A percentile compares a stretch with the other conserved stretches of the same genome.
phyloP scores from a whole-genome alignment of 345 rosid genomes.

The Rhizophora mangle region DNA sequence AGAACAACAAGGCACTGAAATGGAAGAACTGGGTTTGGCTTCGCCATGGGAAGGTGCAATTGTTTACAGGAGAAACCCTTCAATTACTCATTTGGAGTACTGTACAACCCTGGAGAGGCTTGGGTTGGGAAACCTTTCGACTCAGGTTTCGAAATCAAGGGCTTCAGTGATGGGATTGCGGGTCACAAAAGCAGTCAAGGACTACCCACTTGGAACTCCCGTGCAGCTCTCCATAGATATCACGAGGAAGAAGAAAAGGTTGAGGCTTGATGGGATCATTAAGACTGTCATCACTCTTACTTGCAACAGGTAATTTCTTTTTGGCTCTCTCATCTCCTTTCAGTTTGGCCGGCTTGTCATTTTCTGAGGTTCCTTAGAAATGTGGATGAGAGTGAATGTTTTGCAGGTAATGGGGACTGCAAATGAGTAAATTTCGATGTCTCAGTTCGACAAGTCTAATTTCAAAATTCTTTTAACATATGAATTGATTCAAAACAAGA shows the following conservation, averaged over 20 bases:
- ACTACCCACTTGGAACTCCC: conserved; percentile 82
- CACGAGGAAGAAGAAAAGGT: conserved; percentile 61
- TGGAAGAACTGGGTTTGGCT: conserved; percentile 9
- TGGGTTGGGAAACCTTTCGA: conserved; percentile 70
- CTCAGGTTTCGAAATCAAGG: conserved; percentile 56
- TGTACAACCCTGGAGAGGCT: conserved; percentile 94
- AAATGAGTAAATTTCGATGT: too few relatives aligned
- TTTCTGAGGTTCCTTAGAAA: too few relatives aligned
- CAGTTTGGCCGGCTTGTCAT: not conserved
- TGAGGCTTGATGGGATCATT: conserved; percentile 89
- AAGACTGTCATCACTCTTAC: conserved; percentile 71
- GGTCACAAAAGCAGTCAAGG: conserved; percentile 85
- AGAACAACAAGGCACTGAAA: conserved; percentile 34
- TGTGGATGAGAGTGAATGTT: too few relatives aligned
- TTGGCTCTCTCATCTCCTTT: conserved; percentile 1
- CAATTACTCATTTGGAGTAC: conserved; percentile 68
- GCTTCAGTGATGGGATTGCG: conserved; percentile 85
- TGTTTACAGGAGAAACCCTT: conserved; percentile 67
- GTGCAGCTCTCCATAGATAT: conserved; percentile 87
- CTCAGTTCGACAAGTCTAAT: too few relatives aligned
- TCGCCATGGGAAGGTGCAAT: conserved; percentile 96
- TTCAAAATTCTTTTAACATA: too few relatives aligned
- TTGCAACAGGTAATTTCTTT: conserved; percentile 63
- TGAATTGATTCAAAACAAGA: too few relatives aligned
- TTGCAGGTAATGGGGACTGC: too few relatives aligned